Conservation (phyloP, 1,284 basidiomycete species). For the Leccinum subrobustum region DNA sequence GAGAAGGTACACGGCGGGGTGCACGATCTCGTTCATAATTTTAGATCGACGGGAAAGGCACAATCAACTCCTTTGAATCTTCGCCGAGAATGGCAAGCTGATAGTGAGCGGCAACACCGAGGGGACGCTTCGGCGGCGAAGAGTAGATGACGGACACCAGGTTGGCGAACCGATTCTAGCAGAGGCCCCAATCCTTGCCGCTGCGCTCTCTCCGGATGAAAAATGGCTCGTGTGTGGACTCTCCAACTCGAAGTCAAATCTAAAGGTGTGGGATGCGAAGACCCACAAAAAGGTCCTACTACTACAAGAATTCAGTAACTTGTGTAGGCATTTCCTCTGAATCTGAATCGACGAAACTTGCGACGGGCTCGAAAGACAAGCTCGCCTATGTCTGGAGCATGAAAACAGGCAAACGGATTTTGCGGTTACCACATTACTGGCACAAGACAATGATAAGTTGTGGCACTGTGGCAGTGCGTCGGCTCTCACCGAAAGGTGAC, state of each 20-base stretch:
- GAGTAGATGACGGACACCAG: not conserved
- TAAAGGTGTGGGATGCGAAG: not conserved
- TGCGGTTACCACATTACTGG: not conserved
- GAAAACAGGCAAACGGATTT: not conserved
- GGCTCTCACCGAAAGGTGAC: not conserved
- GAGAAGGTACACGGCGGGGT: too few species aligned
- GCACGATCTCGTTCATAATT: too few species aligned
- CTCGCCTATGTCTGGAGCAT: not conserved
- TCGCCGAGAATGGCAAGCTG: not conserved
- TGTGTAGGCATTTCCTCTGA: not conserved
- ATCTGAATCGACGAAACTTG: not conserved
- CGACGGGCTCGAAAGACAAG: not conserved
- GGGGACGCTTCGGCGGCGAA: not conserved
- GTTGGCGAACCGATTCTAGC: not conserved
- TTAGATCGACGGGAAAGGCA: not conserved
- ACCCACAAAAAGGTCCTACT: not conserved
- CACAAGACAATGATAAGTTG: not conserved
- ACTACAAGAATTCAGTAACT: too few species aligned
- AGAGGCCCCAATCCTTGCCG: not conserved
- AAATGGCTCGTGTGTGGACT: not conserved
- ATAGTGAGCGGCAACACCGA: not conserved
- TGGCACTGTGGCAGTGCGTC: not conserved
- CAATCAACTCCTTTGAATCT: not conserved
- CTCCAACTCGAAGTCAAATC: not conserved
- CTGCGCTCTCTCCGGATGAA: not conserved